Percentiles rank a stretch among this genome's conserved stretches.
These are phyloP conservation scores for Asterochloris erici DNA, from an alignment of 139 green algal species.

Conservation along the genomic window DNA sequence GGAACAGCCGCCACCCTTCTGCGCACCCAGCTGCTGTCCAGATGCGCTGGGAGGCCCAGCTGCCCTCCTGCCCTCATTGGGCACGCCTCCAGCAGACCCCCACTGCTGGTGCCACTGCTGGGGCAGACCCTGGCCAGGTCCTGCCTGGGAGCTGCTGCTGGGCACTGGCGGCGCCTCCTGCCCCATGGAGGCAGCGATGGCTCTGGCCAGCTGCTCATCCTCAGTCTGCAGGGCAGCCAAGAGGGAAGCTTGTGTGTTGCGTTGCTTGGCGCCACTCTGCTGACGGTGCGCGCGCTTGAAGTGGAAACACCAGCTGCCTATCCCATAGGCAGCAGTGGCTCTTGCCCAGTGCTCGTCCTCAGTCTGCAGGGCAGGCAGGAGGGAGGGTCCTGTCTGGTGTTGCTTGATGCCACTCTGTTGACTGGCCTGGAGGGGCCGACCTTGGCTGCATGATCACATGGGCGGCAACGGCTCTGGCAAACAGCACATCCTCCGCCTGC, in stretches of 20 bases:
- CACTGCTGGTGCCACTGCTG: not conserved
- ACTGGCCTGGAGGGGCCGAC: too few relatives aligned
- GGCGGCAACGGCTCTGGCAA: conserved; percentile 73
- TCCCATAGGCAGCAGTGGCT: conserved; percentile 64
- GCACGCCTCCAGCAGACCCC: not conserved
- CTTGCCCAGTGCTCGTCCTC: conserved; percentile 70
- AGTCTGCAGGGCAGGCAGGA: conserved; percentile 16
- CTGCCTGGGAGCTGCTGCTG: conserved; percentile 9
- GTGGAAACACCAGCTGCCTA: conserved; percentile 5
- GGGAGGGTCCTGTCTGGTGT: too few relatives aligned
- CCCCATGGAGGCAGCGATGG: conserved; percentile 70
- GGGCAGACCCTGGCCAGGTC: not conserved
- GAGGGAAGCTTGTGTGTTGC: too few relatives aligned
- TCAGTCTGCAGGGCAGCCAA: conserved; percentile 37
- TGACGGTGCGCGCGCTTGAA: too few relatives aligned
- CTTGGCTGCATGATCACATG: conserved; percentile 39
- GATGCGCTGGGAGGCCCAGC: not conserved
- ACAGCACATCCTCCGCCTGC: conserved; percentile 63
- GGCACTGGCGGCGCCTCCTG: conserved; percentile 17
- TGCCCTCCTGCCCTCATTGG: not conserved
- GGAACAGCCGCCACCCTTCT: not conserved
- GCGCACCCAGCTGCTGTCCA: not conserved
- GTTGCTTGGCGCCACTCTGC: too few relatives aligned
- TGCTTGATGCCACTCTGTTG: too few relatives aligned
- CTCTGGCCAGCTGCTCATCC: conserved; percentile 67